Base-by-base conservation (phyloP, 2,329 filamentous ascomycete genomes). In the Fusarium luffae region DNA sequence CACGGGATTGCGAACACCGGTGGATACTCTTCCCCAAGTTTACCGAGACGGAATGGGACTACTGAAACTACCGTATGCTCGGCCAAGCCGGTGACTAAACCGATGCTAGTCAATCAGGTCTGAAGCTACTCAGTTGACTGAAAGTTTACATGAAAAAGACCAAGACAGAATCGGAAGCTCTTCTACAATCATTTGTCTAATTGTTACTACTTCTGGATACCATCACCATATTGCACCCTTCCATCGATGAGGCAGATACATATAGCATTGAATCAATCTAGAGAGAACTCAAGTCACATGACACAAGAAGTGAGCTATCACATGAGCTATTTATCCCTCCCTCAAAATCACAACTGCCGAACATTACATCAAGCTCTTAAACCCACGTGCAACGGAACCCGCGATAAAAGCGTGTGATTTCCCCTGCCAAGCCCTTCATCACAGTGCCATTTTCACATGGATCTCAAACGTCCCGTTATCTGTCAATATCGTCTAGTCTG, bases 281-380 rank as follows among this genome's bases (percentile, higher is more conserved):
- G 3, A 37, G 34, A 37, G 0, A 7, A 0, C 9, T 3, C 0
- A 4, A 11, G 1, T 37, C 18, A n/a, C 34, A n/a, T 37, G 5
- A 37, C 18, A 11, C 3, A n/a, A 11, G 3, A 37, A 37, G 34
- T n/a, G 34, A 37, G 9, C n/a, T 37, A 37, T 37, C 10, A 37
- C 0, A 37, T 37, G 34, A 37, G 34, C 34, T 37, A 37, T 37
- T 37, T 37, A 37, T 12, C 18, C 14, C 34, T 4, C 16, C 18
- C 16, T n/a, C 9, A 11, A 4, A n/a, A 37, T 11, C 34, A 0
- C 34, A 37, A 37, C 34, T 37, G 34, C 34, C 34, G 18, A 37
- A 37, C 18, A 4, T 18, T 37, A 11, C 30, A 32, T 32, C 30
- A 32, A 16, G 14, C 30, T 32, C 4, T 16, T 18, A 18, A 18